A percentile compares a stretch with the other conserved stretches of the same genome.
These are phyloP conservation scores for Ophiostoma himal-ulmi DNA, from an alignment of 2,329 filamentous ascomycete genomes.

Conservation along the genomic window DNA sequence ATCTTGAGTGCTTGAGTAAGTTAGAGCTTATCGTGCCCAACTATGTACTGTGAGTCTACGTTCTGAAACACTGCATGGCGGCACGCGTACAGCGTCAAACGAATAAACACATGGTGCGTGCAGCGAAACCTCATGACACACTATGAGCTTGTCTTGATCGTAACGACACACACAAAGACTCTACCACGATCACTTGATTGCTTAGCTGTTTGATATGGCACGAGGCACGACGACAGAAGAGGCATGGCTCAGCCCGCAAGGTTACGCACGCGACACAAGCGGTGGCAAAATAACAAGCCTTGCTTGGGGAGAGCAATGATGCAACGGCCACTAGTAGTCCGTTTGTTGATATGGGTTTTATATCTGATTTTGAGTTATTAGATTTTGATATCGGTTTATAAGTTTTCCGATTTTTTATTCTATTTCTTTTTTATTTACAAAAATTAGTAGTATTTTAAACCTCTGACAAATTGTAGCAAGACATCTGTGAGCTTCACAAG, in stretches of 20 bases:
- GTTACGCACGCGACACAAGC: conserved; percentile 1
- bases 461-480: too few species aligned
- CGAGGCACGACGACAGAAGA: not conserved
- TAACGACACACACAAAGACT: not conserved
- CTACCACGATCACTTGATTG: not conserved
- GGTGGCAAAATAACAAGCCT: not conserved
- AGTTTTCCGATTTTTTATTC: too few species aligned
- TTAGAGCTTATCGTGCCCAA: too few species aligned
- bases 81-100: not conserved
- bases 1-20: not conserved
- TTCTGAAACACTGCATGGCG: not conserved
- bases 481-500: too few species aligned
- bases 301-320: not conserved
- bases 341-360: too few species aligned
- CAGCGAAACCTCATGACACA: not conserved
- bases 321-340: not conserved
- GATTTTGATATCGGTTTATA: too few species aligned
- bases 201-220: not conserved
- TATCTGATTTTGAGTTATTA: too few species aligned
- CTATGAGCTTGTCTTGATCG: not conserved
- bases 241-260: conserved; percentile 6
- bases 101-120: not conserved
- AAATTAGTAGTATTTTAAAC: too few species aligned
- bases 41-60: not conserved
- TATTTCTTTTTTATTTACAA: too few species aligned